phyloP scores from a whole-genome alignment of 768 basidiomycete genomes.

The Xerocomus brunneocitrinus region DNA sequence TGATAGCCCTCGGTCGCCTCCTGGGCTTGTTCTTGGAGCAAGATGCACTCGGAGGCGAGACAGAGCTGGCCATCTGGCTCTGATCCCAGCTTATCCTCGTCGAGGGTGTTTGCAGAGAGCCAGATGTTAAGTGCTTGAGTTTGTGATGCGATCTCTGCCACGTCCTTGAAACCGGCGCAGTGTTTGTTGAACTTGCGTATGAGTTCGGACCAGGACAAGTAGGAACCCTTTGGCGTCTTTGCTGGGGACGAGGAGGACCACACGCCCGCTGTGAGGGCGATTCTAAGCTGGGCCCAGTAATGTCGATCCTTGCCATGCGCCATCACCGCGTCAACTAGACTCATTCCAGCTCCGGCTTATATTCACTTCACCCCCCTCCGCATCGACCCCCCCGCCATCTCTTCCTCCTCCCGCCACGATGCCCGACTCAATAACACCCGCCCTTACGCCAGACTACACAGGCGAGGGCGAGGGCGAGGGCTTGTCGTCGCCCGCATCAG shows the following conservation, averaged over 20 bases:
- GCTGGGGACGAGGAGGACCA: slow-evolving; percentile 66
- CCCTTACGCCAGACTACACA: slow-evolving; percentile 61
- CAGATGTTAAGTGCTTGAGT: slow-evolving; percentile 61
- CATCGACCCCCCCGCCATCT: slow-evolving; percentile 12
- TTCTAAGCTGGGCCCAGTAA: slow-evolving; percentile 74
- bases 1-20: slow-evolving; percentile 57
- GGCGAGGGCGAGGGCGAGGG: slow-evolving; percentile 43
- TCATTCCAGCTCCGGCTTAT: background rate
- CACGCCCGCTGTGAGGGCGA: slow-evolving; percentile 65
- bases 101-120: slow-evolving; percentile 41
- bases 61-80: slow-evolving; percentile 32
- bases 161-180: slow-evolving; percentile 53
- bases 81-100: slow-evolving; percentile 55
- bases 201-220: slow-evolving; percentile 71
- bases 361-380: background rate
- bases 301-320: slow-evolving; percentile 59
- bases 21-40: slow-evolving; percentile 50
- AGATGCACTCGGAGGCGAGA: slow-evolving; percentile 54
- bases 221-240: slow-evolving; percentile 47
- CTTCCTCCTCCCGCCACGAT: slow-evolving; percentile 20
- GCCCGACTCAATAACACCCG: slow-evolving; percentile 42
- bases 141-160: slow-evolving; percentile 63
- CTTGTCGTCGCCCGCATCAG: slow-evolving; percentile 26
- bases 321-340: slow-evolving; percentile 26
- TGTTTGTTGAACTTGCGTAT: slow-evolving; percentile 88